Conservation (phyloP, 1,139 yeast species). For the Magnusiomyces starmeri region DNA sequence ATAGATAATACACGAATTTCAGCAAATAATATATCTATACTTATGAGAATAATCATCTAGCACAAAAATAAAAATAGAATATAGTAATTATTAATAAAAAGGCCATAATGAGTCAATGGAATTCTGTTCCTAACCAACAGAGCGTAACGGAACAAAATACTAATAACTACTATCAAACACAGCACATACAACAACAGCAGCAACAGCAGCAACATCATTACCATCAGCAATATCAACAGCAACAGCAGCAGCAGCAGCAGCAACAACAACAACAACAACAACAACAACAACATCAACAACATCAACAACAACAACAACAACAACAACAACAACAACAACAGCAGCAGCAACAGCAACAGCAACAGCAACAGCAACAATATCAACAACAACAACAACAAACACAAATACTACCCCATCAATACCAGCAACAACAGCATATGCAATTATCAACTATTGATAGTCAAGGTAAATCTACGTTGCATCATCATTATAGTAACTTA, state of each 20-base stretch:
- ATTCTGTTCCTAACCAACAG: no score
- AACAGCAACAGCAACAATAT: conserved; percentile 11
- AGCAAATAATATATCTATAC: no score
- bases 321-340: background rate
- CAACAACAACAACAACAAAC: background rate
- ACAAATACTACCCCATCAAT: background rate
- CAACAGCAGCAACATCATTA: background rate
- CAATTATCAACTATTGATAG: no score
- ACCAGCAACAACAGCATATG: background rate
- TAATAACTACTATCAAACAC: background rate
- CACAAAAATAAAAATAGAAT: no score
- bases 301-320: conserved; percentile 1
- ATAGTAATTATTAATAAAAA: no score
- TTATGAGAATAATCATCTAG: no score
- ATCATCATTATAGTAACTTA: no score
- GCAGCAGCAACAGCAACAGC: conserved; percentile 12
- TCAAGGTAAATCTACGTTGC: no score
- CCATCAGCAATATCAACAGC: background rate
- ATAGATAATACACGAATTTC: no score
- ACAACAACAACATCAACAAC: conserved; percentile 11
- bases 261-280: conserved; percentile 16
- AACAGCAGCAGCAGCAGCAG: conserved; percentile 5
- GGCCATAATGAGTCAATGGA: no score
- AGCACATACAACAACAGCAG: background rate
- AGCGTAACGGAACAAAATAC: no score